Percentiles rank a stretch among this genome's conserved stretches.
phyloP scores from a whole-genome alignment of 495 filamentous ascomycete species.

The Viridothelium virens region DNA sequence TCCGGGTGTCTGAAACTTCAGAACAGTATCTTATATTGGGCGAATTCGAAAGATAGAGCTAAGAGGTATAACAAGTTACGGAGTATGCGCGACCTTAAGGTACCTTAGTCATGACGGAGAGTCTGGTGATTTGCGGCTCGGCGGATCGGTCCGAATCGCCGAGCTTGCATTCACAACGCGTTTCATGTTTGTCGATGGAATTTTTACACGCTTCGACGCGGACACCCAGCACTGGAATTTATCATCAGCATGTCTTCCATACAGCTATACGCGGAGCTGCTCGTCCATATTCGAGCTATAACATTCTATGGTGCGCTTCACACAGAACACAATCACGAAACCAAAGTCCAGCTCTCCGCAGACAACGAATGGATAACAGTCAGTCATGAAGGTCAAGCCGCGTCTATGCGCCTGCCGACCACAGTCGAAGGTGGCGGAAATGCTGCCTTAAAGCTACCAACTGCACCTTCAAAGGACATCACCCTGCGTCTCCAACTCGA shows the following conservation, averaged over 20 bases:
- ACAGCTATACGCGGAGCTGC: slow-evolving; percentile 71
- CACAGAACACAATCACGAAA: slow-evolving; percentile 38
- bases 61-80: background rate
- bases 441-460: slow-evolving; percentile 35
- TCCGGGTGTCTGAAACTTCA: background rate
- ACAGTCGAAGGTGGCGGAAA: slow-evolving; percentile 40
- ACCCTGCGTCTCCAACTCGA: slow-evolving; percentile 66
- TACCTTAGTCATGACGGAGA: background rate
- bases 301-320: slow-evolving; percentile 63
- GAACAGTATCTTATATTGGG: background rate
- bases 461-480: slow-evolving; percentile 38
- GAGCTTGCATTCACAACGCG: background rate
- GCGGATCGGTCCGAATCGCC: background rate
- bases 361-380: slow-evolving; percentile 47
- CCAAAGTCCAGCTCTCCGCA: slow-evolving; percentile 44
- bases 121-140: background rate
- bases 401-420: slow-evolving; percentile 59
- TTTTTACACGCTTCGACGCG: too few species aligned
- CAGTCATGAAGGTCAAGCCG: slow-evolving; percentile 45
- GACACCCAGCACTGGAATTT: background rate
- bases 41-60: background rate
- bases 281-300: slow-evolving; percentile 78
- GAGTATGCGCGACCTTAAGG: too few species aligned
- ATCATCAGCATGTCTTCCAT: slow-evolving; percentile 17
- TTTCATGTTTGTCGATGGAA: background rate